phyloP scores from a whole-genome alignment of 2,329 filamentous ascomycete species.

The Aspergillus melleus region DNA sequence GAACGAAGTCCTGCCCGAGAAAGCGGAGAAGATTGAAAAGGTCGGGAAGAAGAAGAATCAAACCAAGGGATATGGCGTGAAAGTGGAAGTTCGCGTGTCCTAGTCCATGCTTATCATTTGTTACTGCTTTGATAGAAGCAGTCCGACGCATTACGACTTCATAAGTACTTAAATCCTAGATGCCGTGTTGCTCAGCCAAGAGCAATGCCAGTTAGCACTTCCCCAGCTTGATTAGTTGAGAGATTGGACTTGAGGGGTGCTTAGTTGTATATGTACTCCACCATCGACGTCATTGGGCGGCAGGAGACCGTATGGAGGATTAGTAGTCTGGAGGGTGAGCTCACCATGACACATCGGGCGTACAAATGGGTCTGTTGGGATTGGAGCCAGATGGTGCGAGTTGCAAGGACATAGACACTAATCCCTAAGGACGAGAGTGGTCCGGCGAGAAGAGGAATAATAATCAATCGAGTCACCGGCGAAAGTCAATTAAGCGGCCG shows the following conservation, averaged over 20 bases:
- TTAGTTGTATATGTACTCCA: background rate
- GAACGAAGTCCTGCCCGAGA: conserved; percentile 40
- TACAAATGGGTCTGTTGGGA: background rate
- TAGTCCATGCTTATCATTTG: background rate
- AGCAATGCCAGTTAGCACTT: background rate
- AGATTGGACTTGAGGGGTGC: background rate
- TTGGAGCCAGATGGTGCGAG: background rate
- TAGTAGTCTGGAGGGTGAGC: too few relatives aligned
- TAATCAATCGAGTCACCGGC: background rate
- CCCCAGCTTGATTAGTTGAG: background rate
- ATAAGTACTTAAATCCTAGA: background rate
- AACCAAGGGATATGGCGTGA: conserved; percentile 45
- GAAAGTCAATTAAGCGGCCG: background rate
- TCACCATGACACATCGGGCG: too few relatives aligned
- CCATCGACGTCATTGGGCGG: background rate
- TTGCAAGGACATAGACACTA: too few relatives aligned
- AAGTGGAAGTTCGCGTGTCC: conserved; percentile 32
- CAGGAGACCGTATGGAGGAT: too few relatives aligned
- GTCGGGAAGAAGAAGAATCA: conserved; percentile 63
- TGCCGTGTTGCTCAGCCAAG: too few relatives aligned
- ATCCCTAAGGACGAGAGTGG: background rate
- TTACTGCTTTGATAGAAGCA: too few relatives aligned
- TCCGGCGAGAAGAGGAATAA: background rate
- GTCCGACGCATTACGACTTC: too few relatives aligned
- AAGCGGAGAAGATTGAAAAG: conserved; percentile 49